Base-by-base conservation (phyloP, 768 basidiomycete species). In the Trametes cinnabarina region DNA sequence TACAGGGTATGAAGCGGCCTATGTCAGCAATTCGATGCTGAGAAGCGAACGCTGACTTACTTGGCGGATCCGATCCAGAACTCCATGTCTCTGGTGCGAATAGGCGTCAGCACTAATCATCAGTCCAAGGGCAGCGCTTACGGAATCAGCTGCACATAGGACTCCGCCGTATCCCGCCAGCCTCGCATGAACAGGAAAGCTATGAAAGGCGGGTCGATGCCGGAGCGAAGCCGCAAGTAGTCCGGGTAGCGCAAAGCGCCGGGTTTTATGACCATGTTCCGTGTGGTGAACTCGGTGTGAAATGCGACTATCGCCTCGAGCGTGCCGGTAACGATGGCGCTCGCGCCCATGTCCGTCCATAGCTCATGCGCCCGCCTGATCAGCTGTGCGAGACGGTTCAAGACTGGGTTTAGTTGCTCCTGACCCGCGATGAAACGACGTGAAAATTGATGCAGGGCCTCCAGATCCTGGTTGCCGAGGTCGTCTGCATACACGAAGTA, bases 111-210 rank as follows among this genome's bases (percentile, higher is more conserved):
- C 7, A 8, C 7, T 26, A 40, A 23, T 8, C 35, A 23, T 2
- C 5, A 46, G 2, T 22, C 4, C 6, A 14, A 12, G 34, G 20
- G 30, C 8, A n/a, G 11, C 14, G 58, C 66, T 62, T 37, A 67
- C 68, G 76, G 77, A 32, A 79, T 59, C 17, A 71, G 69, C 54
- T 77, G 77, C 20, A 73, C 65, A 44, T 76, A 78, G 3, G 66
- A 57, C 22, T 60, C 23, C 8, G 65, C 57, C 3, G 56, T 46
- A 8, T 70, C 68, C 54, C 58, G 50, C 63, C 77, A 80, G 9
- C 32, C 39, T 25, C 53, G 42, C 53, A 51, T 48, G 49, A 60
- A 60, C n/a, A 73, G 65, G 64, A 75, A 72, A 41, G 74, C 64
- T 3, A 64, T 63, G 43, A 71, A 80, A 0, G 73, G 70, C 47